Conservation (phyloP, 192 early-diverging fungal genomes). For the Spinellus fusiger region DNA sequence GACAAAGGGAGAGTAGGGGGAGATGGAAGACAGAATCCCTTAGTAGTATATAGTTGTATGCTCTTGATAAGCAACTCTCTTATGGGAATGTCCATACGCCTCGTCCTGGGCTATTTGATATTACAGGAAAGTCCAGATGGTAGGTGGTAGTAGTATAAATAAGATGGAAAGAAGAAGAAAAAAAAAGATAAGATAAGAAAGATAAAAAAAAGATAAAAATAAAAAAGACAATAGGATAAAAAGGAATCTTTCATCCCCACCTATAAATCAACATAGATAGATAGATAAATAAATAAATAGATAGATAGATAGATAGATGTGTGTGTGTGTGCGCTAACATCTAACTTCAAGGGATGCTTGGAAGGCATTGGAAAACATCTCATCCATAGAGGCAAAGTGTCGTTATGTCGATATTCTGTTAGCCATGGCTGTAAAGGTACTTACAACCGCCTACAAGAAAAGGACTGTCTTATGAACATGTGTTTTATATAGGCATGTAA, state of each 20-base stretch:
- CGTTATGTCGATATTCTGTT: constrained; percentile 25
- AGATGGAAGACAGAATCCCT: background rate
- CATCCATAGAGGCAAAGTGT: constrained; percentile 35
- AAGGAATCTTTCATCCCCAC: too few relatives aligned
- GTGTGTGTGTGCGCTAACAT: background rate
- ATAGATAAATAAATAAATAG: too few relatives aligned
- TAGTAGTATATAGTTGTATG: constrained; percentile 32
- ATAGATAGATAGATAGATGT: background rate
- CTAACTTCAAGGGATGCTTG: constrained; percentile 37
- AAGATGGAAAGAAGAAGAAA: too few relatives aligned
- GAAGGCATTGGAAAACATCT: constrained; percentile 36
- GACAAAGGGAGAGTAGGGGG: background rate
- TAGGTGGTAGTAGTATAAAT: too few relatives aligned
- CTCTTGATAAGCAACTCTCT: constrained; percentile 44
- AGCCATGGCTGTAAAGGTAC: background rate
- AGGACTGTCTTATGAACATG: too few relatives aligned
- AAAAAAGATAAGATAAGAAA: too few relatives aligned
- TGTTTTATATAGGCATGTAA: constrained; percentile 11
- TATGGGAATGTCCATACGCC: constrained; percentile 31
- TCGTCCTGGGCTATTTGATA: constrained; percentile 41
- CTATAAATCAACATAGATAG: too few relatives aligned
- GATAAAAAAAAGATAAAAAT: background rate
- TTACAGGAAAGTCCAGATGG: constrained; percentile 42
- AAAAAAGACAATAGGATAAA: background rate
- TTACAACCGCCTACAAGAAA: background rate